Base-by-base conservation (phyloP, 2,329 filamentous ascomycete genomes). In the Tolypocladium inflatum region DNA sequence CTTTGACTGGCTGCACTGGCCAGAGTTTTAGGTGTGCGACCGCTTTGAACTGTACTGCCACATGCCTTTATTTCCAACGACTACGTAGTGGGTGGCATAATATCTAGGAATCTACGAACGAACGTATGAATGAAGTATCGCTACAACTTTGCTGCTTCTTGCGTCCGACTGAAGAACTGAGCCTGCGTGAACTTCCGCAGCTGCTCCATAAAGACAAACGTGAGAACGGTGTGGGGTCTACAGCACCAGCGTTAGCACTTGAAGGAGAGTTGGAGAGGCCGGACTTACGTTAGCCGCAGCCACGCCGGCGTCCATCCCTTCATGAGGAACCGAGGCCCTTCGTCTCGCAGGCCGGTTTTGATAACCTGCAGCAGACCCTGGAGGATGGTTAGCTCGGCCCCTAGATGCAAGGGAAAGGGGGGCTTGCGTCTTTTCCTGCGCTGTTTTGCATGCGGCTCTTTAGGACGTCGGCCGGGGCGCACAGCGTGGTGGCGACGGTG, bases 1-100 rank as follows among this genome's bases (percentile, higher is more conserved):
- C 59, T 78, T 82, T 68, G 80, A 84, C 60, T 83, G 81, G 78
- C 68, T 84, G 33, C 79, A 80, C 59, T 78, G 76, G 76, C 75
- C 75, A 13, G 77, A 78, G 54, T 76, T 78, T 67, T 54, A 26
- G 26, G 19, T 50, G 6, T 8, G 23, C 45, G 26, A 15, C 45
- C 3, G 45, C 23, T 19, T 19, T 15, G 4, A 48, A 26, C 23
- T 48, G 23, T 48, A 23, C 43, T 30, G 43, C 23, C 23, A 23
- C 42, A n/a, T 4, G 19, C 19, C 2, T 19, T 3, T 30, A 15
- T 10, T 7, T 48, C 19, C 15, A 48, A 30, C 15, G 17, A 30
- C 13, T n/a, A 6, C 4, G 35, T 10, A 15, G 15, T 17, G 13
- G 43, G 19, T 21, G 13, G 15, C 8, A 17, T 30, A 4, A 4